Percentiles rank a stretch among this genome's conserved stretches.
Conservation (phyloP, 163 green algal species). For the Chlamydomonas reinhardtii region DNA sequence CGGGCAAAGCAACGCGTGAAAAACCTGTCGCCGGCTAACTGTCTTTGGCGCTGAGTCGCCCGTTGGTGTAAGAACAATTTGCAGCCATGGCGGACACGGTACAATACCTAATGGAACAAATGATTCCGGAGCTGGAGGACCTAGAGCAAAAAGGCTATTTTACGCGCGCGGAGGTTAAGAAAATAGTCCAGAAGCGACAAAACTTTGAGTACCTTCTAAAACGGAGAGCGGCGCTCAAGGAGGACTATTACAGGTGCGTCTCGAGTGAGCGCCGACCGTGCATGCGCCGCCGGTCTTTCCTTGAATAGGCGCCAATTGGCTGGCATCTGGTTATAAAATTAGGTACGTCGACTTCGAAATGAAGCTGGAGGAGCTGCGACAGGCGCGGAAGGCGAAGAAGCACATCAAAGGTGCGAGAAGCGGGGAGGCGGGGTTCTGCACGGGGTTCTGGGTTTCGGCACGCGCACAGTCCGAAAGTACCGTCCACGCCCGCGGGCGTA, state of each 20-base stretch:
- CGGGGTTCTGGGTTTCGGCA: too few species aligned
- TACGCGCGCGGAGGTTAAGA: slow-evolving; percentile 78
- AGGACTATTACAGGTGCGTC: slow-evolving; percentile 78
- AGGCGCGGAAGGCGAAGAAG: slow-evolving; percentile 67
- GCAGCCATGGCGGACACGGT: slow-evolving; percentile 86
- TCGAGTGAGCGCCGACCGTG: not conserved
- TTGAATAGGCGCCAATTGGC: too few species aligned
- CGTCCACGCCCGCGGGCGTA: too few species aligned
- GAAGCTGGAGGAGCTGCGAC: slow-evolving; percentile 85
- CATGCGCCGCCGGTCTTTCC: not conserved
- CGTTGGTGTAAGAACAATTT: not conserved
- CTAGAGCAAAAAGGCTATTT: slow-evolving; percentile 92
- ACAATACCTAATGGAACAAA: slow-evolving; percentile 92
- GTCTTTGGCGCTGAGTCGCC: too few species aligned
- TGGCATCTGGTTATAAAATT: not conserved
- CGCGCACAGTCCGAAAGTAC: too few species aligned
- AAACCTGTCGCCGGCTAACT: too few species aligned
- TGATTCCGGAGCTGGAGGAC: slow-evolving; percentile 97
- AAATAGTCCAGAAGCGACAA: slow-evolving; percentile 84
- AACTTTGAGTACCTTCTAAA: slow-evolving; percentile 93
- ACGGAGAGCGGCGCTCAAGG: slow-evolving; percentile 73
- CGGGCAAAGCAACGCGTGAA: too few species aligned
- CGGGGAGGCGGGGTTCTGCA: too few species aligned
- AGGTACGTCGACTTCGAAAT: slow-evolving; percentile 91
- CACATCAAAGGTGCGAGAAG: slow-evolving; percentile 64